phyloP scores from a whole-genome alignment of 2,329 filamentous ascomycete species.

The Fusarium praegraminearum region DNA sequence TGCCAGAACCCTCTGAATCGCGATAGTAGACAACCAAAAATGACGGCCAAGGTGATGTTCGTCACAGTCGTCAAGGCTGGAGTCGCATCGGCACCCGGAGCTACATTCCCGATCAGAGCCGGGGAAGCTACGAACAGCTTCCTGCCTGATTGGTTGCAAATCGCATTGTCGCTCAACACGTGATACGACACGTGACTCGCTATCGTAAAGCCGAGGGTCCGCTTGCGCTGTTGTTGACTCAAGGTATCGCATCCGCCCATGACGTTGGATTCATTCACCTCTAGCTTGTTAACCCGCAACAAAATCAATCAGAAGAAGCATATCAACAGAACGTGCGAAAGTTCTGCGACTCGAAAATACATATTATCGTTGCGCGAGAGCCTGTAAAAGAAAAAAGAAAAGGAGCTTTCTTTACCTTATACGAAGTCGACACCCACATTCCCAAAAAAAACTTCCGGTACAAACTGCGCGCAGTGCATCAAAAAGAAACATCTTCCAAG shows the following conservation, averaged over 20 bases:
- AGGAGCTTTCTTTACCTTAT: conserved; percentile 9
- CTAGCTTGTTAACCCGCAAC: conserved; percentile 38
- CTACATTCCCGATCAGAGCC: conserved; percentile 30
- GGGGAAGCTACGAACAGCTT: conserved; percentile 28
- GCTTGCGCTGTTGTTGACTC: conserved; percentile 22
- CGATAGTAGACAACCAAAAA: conserved; percentile 6
- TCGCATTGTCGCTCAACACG: background rate
- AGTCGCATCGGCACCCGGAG: conserved; percentile 40
- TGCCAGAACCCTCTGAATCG: background rate
- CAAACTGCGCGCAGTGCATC: conserved; percentile 18
- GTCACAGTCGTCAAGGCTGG: conserved; percentile 24
- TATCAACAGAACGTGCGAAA: conserved; percentile 16
- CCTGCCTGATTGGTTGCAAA: conserved; percentile 36
- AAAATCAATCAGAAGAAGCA: conserved; percentile 22
- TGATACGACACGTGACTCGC: conserved; percentile 22
- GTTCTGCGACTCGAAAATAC: background rate
- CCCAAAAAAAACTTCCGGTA: conserved; percentile 21
- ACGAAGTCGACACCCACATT: conserved; percentile 33
- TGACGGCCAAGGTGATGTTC: conserved; percentile 20
- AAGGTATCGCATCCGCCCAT: conserved; percentile 41
- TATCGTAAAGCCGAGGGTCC: conserved; percentile 24
- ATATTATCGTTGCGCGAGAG: conserved; percentile 13
- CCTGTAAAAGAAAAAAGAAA: background rate
- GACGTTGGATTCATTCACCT: conserved; percentile 38
- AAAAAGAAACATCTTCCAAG: conserved; percentile 26